These are phyloP conservation scores for Phytophthora chlamydospora DNA, from an alignment of 352 stramenopile genomes.

Conservation along the genomic window DNA sequence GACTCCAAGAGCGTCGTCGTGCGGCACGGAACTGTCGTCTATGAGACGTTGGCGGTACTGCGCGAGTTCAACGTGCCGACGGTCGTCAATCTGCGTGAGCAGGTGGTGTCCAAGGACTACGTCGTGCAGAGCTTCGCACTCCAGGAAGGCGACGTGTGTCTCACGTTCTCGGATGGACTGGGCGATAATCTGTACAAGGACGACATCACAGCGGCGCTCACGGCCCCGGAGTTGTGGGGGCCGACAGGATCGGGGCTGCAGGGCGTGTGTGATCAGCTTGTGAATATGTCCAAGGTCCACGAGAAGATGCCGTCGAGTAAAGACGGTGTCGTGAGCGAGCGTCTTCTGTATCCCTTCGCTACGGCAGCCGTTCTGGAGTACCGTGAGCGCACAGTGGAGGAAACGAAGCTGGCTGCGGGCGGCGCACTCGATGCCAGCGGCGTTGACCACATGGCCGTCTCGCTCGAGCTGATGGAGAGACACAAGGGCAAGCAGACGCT, in stretches of 20 bases:
- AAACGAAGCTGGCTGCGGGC: constrained; percentile 26
- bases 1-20: constrained; percentile 82
- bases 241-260: constrained; percentile 40
- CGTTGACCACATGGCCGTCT: constrained; percentile 54
- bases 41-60: constrained; percentile 70
- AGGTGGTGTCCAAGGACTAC: constrained; percentile 60
- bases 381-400: constrained; percentile 52
- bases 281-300: constrained; percentile 50
- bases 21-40: constrained; percentile 52
- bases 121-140: constrained; percentile 73
- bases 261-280: constrained; percentile 55
- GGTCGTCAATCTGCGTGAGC: constrained; percentile 66
- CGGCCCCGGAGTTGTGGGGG: constrained; percentile 28
- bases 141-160: constrained; percentile 55
- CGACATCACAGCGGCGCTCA: constrained; percentile 49
- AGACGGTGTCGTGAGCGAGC: background rate
- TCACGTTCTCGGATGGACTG: constrained; percentile 82
- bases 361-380: constrained; percentile 72
- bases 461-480: constrained; percentile 52
- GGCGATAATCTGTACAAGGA: constrained; percentile 86
- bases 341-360: constrained; percentile 62
- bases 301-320: constrained; percentile 16
- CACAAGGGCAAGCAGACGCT: constrained; percentile 63
- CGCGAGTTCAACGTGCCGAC: constrained; percentile 84
- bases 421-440: constrained; percentile 22